Evolutionary conservation across 768 basidiomycete species (phyloP), one percentile per base, ranked within the genome.

Genomic region (Russula olivacea): DNA sequence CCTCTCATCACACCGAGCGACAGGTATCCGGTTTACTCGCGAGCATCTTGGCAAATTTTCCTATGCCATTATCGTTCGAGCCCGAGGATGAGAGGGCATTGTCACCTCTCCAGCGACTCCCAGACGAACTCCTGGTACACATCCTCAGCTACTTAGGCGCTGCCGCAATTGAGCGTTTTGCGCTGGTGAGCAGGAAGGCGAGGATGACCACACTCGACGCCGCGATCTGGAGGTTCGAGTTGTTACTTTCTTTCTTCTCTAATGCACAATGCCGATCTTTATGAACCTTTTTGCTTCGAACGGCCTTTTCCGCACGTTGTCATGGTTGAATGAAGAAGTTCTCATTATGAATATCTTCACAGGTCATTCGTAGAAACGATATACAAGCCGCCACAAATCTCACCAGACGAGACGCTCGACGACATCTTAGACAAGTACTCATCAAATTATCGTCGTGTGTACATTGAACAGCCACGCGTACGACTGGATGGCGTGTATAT

Each of bases 401-500:
- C 81, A 3, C 77, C 81, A 38, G 71, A 77, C n/a, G 76, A 81
- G 28, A 71, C 75, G n/a, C 66, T 89, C 61, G 70, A 76, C 51
- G 70, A 76, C 2, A 76, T 91, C 25, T 50, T 65, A 12, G 75
- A 84, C 14, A 73, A 79, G 23, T 74, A 73, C n/a, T 85, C 84
- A 71, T 71, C 73, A 53, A 80, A 91, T 71, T 93, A 84, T 74
- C 82, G 94, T 43, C 85, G 85, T 21, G 75, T 89, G 10, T 91
- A 83, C 72, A 82, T 96, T 48, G 89, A 93, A 72, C 89, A 92
- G 61, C 92, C 93, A 15, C 82, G 94, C 52, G 72, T 96, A 53
- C 84, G 94, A 43, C 72, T 88, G 66, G 94, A 96, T 64, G 94
- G 94, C 2, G 86, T 93, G 11, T 96, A 96, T 72, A 94, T 97